phyloP scores from a whole-genome alignment of 768 basidiomycete species.

The Leccinum subtestaceum region DNA sequence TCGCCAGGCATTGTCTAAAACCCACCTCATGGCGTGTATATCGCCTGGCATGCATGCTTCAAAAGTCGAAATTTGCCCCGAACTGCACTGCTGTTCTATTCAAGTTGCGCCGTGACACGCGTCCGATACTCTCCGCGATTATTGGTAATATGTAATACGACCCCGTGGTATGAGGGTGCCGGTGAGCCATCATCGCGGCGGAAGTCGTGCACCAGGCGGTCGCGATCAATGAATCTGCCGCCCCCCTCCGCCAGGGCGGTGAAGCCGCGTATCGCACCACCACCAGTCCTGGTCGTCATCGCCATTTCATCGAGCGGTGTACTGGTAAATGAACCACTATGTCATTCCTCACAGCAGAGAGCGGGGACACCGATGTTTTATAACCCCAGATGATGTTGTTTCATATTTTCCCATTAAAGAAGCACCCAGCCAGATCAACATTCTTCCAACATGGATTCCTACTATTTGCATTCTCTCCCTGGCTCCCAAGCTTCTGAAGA shows the following conservation, averaged over 20 bases:
- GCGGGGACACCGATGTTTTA: slow-evolving; percentile 19
- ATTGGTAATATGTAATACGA: slow-evolving; percentile 28
- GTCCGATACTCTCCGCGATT: slow-evolving; percentile 19
- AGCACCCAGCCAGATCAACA: slow-evolving; percentile 13
- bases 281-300: slow-evolving; percentile 23
- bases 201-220: slow-evolving; percentile 16
- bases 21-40: slow-evolving; percentile 20
- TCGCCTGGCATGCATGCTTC: slow-evolving; percentile 26
- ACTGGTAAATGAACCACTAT: slow-evolving; percentile 18
- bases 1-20: slow-evolving; percentile 16
- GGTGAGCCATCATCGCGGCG: slow-evolving; percentile 24
- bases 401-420: slow-evolving; percentile 22
- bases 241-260: slow-evolving; percentile 22
- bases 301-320: slow-evolving; percentile 23
- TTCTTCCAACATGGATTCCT: slow-evolving; percentile 19
- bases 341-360: slow-evolving; percentile 16
- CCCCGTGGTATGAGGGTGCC: slow-evolving; percentile 17
- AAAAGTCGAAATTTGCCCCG: slow-evolving; percentile 12
- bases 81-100: slow-evolving; percentile 15
- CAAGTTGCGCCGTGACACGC: slow-evolving; percentile 26
- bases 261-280: slow-evolving; percentile 22
- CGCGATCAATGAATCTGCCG: slow-evolving; percentile 22
- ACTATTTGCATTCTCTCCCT: slow-evolving; percentile 9
- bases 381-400: slow-evolving; percentile 14
- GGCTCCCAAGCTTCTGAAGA: slow-evolving; percentile 1